Percentiles rank a stretch among this genome's conserved stretches.
phyloP scores from a whole-genome alignment of 2,329 filamentous ascomycete species.

The Verticillium zaregamsianum region DNA sequence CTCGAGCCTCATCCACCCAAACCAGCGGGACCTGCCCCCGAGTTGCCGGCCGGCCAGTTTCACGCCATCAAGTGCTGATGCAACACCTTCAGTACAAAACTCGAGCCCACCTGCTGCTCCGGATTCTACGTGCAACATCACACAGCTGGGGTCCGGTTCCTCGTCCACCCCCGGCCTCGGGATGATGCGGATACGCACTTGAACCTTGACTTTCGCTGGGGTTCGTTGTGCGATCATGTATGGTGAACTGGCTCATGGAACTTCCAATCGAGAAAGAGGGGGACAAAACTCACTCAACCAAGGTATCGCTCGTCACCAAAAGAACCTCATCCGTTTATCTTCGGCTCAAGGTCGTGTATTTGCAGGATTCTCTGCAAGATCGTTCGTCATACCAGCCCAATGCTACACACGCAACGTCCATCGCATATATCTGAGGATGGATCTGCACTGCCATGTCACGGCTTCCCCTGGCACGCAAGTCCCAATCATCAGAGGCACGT shows the following conservation, averaged over 20 bases:
- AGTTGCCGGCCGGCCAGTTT: background rate
- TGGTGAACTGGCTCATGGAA: background rate
- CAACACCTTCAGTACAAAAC: too few species aligned
- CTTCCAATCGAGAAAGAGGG: background rate
- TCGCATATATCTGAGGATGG: background rate
- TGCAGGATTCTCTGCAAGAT: background rate
- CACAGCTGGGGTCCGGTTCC: background rate
- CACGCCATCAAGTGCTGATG: background rate
- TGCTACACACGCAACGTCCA: background rate
- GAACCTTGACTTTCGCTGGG: background rate
- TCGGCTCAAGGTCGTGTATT: background rate
- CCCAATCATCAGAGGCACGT: too few species aligned
- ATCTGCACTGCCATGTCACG: background rate
- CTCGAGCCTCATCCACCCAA: background rate
- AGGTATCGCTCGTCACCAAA: background rate
- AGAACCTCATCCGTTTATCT: background rate
- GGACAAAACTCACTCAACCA: background rate
- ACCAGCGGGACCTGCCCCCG: background rate
- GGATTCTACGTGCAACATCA: constrained; percentile 7
- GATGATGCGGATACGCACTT: background rate
- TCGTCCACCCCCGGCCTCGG: background rate
- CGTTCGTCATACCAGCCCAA: background rate
- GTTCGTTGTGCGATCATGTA: background rate
- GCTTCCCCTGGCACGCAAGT: background rate
- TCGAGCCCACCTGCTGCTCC: background rate